Conservation (phyloP, 2,329 filamentous ascomycete species). For the Conoideocrella luteorostrata region DNA sequence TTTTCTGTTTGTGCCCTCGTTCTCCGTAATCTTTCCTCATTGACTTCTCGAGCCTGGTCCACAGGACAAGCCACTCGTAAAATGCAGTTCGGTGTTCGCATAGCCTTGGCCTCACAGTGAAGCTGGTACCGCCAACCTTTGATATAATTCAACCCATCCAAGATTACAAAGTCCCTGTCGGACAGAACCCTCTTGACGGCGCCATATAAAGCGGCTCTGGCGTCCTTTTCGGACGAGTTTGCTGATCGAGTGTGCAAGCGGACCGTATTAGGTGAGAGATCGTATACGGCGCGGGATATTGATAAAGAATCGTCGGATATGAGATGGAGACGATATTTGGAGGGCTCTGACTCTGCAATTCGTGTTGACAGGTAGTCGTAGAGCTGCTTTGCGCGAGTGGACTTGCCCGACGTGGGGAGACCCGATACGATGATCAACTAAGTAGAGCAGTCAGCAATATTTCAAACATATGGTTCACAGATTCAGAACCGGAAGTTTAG, state of each 20-base stretch:
- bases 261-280: conserved; percentile 46
- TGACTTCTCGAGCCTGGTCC: conserved; percentile 50
- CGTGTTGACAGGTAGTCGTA: conserved; percentile 55
- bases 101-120: conserved; percentile 76
- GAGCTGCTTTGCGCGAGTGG: conserved; percentile 60
- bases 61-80: conserved; percentile 55
- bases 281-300: conserved; percentile 65
- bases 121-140: conserved; percentile 86
- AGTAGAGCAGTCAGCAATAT: conserved; percentile 6
- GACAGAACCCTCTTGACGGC: conserved; percentile 72
- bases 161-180: conserved; percentile 68
- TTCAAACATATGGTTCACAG: too few species aligned
- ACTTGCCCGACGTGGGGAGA: conserved; percentile 63
- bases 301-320: conserved; percentile 68
- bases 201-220: conserved; percentile 66
- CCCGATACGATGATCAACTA: conserved; percentile 63
- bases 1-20: background rate
- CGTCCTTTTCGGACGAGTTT: conserved; percentile 73
- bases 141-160: conserved; percentile 81
- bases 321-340: conserved; percentile 61
- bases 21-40: conserved; percentile 47
- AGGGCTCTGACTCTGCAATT: conserved; percentile 33
- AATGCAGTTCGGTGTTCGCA: conserved; percentile 68
- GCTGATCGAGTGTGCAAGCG: conserved; percentile 60
- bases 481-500: too few species aligned